phyloP scores from a whole-genome alignment of 345 rosid genomes.

The Rhodomyrtus tomentosa region DNA sequence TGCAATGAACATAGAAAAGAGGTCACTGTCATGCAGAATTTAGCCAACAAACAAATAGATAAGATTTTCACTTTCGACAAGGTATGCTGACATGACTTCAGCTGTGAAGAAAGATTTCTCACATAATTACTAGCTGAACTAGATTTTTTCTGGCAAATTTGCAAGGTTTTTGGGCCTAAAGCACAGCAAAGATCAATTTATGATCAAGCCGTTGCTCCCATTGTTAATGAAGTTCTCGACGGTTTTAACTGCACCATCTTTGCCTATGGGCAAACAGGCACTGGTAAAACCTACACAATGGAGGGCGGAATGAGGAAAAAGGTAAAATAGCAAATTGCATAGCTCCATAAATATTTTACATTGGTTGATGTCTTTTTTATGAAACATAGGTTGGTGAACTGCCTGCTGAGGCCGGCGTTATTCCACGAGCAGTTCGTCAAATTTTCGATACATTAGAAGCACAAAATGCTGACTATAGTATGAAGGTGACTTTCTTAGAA shows the following conservation, averaged over 20 bases:
- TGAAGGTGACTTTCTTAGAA: slow-evolving; percentile 91
- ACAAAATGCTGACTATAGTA: slow-evolving; percentile 81
- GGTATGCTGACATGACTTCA: slow-evolving; percentile 15
- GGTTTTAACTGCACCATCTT: slow-evolving; percentile 94
- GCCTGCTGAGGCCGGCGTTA: slow-evolving; percentile 87
- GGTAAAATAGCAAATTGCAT: slow-evolving; percentile 17
- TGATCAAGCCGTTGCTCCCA: slow-evolving; percentile 76
- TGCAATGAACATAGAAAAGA: slow-evolving; percentile 74
- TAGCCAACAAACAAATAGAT: slow-evolving; percentile 76
- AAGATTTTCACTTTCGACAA: slow-evolving; percentile 76
- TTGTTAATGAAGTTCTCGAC: slow-evolving; percentile 86
- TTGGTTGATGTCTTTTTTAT: background rate
- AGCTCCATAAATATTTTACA: background rate
- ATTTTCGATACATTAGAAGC: slow-evolving; percentile 74
- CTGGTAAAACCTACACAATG: slow-evolving; percentile 89
- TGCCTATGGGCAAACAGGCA: slow-evolving; percentile 93
- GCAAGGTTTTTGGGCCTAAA: slow-evolving; percentile 89
- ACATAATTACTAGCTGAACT: background rate
- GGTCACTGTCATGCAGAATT: slow-evolving; percentile 58
- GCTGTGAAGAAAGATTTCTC: background rate
- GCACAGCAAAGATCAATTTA: slow-evolving; percentile 88
- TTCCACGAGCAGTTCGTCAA: slow-evolving; percentile 86
- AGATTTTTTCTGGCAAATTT: background rate
- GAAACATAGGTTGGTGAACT: slow-evolving; percentile 67
- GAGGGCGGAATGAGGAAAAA: slow-evolving; percentile 93